Percentiles rank a stretch among this genome's conserved stretches.
phyloP scores from a whole-genome alignment of 2,329 filamentous ascomycete genomes.

The Xylaria sp. region DNA sequence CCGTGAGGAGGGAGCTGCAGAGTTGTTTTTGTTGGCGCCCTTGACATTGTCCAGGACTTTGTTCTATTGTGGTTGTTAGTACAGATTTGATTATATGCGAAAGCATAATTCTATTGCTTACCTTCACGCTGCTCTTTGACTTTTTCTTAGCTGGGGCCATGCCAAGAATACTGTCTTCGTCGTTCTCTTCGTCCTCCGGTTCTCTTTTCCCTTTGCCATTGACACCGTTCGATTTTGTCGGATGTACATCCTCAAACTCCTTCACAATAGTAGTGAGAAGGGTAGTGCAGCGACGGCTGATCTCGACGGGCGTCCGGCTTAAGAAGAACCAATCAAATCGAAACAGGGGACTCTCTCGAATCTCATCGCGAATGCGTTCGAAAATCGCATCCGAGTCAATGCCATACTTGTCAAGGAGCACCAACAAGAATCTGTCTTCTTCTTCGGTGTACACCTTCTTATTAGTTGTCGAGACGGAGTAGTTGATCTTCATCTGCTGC shows the following conservation, averaged over 20 bases:
- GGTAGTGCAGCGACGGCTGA: conserved; percentile 90
- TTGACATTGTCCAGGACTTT: conserved; percentile 93
- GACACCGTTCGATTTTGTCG: conserved; percentile 59
- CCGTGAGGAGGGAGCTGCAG: conserved; percentile 77
- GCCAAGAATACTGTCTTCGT: conserved; percentile 80
- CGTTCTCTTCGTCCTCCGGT: conserved; percentile 80
- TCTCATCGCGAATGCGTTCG: conserved; percentile 95
- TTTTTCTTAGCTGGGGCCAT: conserved; percentile 93
- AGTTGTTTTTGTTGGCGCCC: conserved; percentile 72
- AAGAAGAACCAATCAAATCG: conserved; percentile 99
- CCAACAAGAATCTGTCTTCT: conserved; percentile 92
- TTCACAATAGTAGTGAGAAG: conserved; percentile 92
- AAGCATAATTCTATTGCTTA: conserved; percentile 49
- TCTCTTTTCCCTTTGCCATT: conserved; percentile 79
- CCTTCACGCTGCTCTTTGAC: conserved; percentile 86
- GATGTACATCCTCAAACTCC: conserved; percentile 80
- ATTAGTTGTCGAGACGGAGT: conserved; percentile 98
- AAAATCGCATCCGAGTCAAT: conserved; percentile 90
- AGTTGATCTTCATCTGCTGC: conserved; percentile 98
- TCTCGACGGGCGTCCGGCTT: conserved; percentile 89
- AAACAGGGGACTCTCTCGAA: conserved; percentile 92
- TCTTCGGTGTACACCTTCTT: conserved; percentile 99
- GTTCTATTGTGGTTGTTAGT: conserved; percentile 64
- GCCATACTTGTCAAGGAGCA: conserved; percentile 90
- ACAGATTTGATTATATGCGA: not conserved